Conservation (phyloP, 345 rosid species). For the Mercurialis annua region DNA sequence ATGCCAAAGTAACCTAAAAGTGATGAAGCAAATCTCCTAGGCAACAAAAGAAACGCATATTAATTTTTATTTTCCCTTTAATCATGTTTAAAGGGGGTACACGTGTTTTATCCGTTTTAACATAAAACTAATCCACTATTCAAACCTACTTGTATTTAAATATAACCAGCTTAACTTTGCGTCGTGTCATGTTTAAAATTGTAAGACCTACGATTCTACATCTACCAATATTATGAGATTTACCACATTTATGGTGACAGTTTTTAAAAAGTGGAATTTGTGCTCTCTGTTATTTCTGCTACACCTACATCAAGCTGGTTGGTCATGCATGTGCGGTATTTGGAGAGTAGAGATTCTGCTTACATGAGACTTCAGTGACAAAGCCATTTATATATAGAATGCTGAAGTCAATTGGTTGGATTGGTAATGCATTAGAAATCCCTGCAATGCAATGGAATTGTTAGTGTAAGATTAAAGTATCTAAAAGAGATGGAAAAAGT, state of each 20-base stretch:
- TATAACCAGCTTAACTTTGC: too few relatives aligned
- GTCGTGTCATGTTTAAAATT: too few relatives aligned
- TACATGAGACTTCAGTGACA: conserved; percentile 27
- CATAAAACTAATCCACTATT: too few relatives aligned
- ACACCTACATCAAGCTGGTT: not conserved
- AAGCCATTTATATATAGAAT: conserved; percentile 21
- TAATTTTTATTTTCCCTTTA: too few relatives aligned
- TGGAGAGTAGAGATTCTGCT: not conserved
- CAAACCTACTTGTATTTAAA: too few relatives aligned
- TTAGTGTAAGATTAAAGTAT: not conserved
- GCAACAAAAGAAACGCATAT: not conserved
- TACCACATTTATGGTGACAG: not conserved
- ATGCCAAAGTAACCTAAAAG: not conserved
- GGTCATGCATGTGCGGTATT: not conserved
- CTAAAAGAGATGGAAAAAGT: not conserved
- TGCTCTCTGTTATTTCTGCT: not conserved
- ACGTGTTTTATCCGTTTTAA: too few relatives aligned
- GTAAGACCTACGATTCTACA: too few relatives aligned
- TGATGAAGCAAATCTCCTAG: not conserved
- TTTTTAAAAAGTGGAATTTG: not conserved
- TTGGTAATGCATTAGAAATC: conserved; percentile 30
- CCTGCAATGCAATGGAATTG: conserved; percentile 21
- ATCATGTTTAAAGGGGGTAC: too few relatives aligned
- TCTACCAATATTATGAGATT: not conserved
- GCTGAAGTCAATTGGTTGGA: conserved; percentile 29